Base-by-base conservation (phyloP, 2,329 filamentous ascomycete genomes). In the Cladophialophora bantiana region DNA sequence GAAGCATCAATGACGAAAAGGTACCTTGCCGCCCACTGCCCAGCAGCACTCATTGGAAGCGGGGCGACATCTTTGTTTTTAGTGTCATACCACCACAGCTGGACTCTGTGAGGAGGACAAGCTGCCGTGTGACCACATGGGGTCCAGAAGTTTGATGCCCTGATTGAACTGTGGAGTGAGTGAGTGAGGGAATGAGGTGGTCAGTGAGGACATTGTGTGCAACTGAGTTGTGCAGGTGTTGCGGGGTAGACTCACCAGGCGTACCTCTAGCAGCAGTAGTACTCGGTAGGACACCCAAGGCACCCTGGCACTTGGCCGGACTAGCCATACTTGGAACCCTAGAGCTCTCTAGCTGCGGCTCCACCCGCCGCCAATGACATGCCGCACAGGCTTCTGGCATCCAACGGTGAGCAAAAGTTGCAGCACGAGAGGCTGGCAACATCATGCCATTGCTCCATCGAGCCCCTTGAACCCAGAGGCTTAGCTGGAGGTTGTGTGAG, bases 1-100 rank as follows among this genome's bases (percentile, higher is more conserved):
- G n/a, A 62, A 57, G 45, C 10, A 61, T 35, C 64, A 59, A 66
- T 61, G 67, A 66, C 64, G 59, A 66, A 40, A 59, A 57, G 59
- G 34, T 61, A 50, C 45, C n/a, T 9, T 50, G 3, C 20, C 18
- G 12, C 12, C 36, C 42, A n/a, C 38, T 20, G 34, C 38, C 45
- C 45, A 53, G 32, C 58, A 15, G 40, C 40, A 35, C 38, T 52
- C 26, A 61, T 54, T 61, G 59, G 59, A 26, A 45, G 31, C 31
- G 13, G 35, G 31, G 18, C 20, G 45, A 18, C 10, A 31, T 26
- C 26, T 2, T 26, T 26, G 2, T 26, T 26, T 26, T 26, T 26
- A 26, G 26, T 26, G n/a, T 59, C 31, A 59, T 13, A 48, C 42
- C 57, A 20, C 45, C 45, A 50, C 45, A 20, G 45, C 45, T 50